Evolutionary conservation across 2,329 filamentous ascomycete genomes (phyloP), one percentile per base, ranked within the genome.

Genomic region (Penicillium sp.): DNA sequence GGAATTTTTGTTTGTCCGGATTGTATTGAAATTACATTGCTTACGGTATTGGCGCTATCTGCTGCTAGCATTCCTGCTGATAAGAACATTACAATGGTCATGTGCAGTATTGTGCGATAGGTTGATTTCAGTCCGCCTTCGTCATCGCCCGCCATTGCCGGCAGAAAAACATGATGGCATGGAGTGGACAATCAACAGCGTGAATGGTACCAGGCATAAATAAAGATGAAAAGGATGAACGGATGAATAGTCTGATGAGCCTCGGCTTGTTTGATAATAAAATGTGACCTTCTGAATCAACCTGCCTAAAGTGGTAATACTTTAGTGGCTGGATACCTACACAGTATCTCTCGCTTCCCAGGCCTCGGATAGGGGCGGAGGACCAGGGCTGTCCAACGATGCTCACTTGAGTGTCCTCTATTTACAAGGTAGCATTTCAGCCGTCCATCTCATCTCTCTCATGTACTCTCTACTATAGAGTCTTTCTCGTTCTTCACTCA

Each of bases 121-220:
- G 49, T 38, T 41, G 14, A 53, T 59, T 47, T 53, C 29, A 8
- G 41, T 49, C 55, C 55, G 54, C 57, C 63, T 61, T 65, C 66
- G 66, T 68, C 66, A 68, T 68, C 59, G 61, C 59, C 55, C 48
- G 44, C 47, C 50, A 54, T 29, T 39, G 27, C 55, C 27, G 55
- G 59, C 57, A 61, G 54, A 60, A 61, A 58, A 50, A 40, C 47
- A 50, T 46, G 47, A 46, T 33, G 35, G 19, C 47, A 41, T 46
- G 14, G 34, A 22, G 34, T 37, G 18, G 25, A 27, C 18, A 31
- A 25, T 14, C n/a, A 27, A 33, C 16, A 25, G 31, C 2, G 3
- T 48, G 25, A 43, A 37, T 30, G 36, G 7, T n/a, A 35, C 9
- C 5, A 14, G 31, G 29, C 11, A 28, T 42, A 7, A 18, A 43